Percentiles rank a stretch among this genome's conserved stretches.
phyloP scores from a whole-genome alignment of 2,329 filamentous ascomycete genomes.

The Paraphaeosphaeria minitans region DNA sequence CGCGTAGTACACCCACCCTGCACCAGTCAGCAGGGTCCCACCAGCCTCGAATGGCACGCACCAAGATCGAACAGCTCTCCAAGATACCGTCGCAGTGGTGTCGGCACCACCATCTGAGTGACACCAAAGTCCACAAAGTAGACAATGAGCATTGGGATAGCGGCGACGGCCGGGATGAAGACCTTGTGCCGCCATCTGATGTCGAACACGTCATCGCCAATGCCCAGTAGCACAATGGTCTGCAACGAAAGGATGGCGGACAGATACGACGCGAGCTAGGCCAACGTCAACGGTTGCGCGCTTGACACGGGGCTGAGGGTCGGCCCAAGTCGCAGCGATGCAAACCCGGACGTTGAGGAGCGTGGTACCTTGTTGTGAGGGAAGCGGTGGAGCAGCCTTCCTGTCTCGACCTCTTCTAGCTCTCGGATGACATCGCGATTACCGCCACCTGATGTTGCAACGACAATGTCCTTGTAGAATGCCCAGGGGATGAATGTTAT shows the following conservation, averaged over 20 bases:
- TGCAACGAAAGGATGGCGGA: conserved; percentile 93
- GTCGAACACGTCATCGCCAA: conserved; percentile 96
- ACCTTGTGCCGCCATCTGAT: conserved; percentile 99
- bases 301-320: background rate
- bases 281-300: conserved; percentile 9
- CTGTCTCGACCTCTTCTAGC: conserved; percentile 74
- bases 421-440: conserved; percentile 85
- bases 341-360: too few relatives aligned
- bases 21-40: conserved; percentile 22
- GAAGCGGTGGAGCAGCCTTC: conserved; percentile 86
- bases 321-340: too few relatives aligned
- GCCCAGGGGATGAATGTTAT: conserved; percentile 95
- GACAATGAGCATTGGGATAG: conserved; percentile 90
- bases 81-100: conserved; percentile 81
- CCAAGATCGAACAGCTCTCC: conserved; percentile 83
- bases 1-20: conserved; percentile 74
- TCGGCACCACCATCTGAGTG: conserved; percentile 89
- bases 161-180: conserved; percentile 92
- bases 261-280: conserved; percentile 87
- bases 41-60: conserved; percentile 24
- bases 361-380: conserved; percentile 83
- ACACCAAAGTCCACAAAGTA: conserved; percentile 99
- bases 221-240: conserved; percentile 85
- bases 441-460: conserved; percentile 89
- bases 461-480: conserved; percentile 97